Base-by-base conservation (phyloP, 1,284 basidiomycete species). In the Laetiporus sulphureus region DNA sequence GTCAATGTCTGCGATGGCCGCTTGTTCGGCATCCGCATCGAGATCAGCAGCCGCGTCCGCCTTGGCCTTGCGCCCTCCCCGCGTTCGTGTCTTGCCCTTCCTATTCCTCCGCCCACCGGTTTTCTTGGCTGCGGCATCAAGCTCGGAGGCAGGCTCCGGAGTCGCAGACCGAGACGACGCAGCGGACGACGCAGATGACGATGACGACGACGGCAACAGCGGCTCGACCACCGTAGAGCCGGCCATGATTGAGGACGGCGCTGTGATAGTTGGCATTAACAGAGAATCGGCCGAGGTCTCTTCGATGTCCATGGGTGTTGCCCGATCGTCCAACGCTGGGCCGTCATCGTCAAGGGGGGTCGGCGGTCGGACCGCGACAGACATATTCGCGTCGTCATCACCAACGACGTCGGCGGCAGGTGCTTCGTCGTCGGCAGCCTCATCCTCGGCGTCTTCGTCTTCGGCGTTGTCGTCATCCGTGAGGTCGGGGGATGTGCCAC, bases 201-300 rank as follows among this genome's bases (percentile, higher is more conserved):
- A n/a, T n/a, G n/a, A n/a, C n/a, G n/a, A n/a, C n/a, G n/a, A n/a
- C n/a, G n/a, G n/a, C n/a, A n/a, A n/a, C n/a, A n/a, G n/a, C n/a
- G n/a, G n/a, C n/a, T 62, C 61, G 19, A 73, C 55, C 35, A 73
- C 58, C 16, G 60, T 54, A 3, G 69, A 63, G n/a, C 68, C 69
- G 2, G 69, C 73, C 68, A 74, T 73, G 41, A 76, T 75, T 7
- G 72, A 74, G 5, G 68, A 69, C 11, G 67, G 64, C 0, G 70
- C 69, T 0, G 67, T 66, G 22, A 61, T 61, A 35, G 69, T 63
- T 22, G 71, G 67, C 0, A 65, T 62, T 18, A 67, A 59, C n/a
- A 64, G 59, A n/a, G 65, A 58, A 1, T 62, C 49, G 10, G 63
- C 56, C 16, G 67, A 65, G 1, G 57, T 63, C 5, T 60, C 56